phyloP scores from a whole-genome alignment of 192 early-diverging fungal genomes.

The Piromyces finnis region DNA sequence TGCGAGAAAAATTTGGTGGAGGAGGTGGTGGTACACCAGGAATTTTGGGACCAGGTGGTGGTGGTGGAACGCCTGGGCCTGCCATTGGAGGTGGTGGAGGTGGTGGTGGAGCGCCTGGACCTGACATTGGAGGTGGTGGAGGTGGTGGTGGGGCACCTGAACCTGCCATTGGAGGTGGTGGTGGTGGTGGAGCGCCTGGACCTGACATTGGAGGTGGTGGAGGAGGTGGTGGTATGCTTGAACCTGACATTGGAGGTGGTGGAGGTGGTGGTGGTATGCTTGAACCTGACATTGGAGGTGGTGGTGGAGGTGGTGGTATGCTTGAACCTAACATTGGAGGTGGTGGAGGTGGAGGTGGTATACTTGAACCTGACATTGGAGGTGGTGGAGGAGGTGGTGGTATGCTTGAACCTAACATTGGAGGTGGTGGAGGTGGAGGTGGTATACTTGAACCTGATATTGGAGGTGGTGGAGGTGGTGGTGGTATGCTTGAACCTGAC shows the following conservation, averaged over 20 bases:
- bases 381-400: constrained; percentile 16
- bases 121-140: constrained; percentile 16
- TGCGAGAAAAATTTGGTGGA: not conserved
- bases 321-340: no score
- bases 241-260: not conserved
- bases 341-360: constrained; percentile 3
- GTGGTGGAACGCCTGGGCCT: constrained; percentile 4
- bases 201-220: constrained; percentile 16
- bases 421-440: not conserved
- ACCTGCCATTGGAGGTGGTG: not conserved
- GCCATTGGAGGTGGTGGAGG: constrained; percentile 10
- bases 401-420: constrained; percentile 9
- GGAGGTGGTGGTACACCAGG: constrained; percentile 13
- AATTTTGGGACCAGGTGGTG: constrained; percentile 5
- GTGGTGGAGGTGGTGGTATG: constrained; percentile 4
- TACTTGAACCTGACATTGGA: constrained; percentile 6
- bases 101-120: not conserved
- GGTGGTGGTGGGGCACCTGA: constrained; percentile 1
- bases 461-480: constrained; percentile 13
- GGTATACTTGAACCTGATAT: no score
- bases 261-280: no score
- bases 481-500: constrained; percentile 10
- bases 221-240: constrained; percentile 2
- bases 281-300: not conserved
- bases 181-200: not conserved